Conservation (phyloP, 176 grass and related monocot genomes). For the Phragmites australis region DNA sequence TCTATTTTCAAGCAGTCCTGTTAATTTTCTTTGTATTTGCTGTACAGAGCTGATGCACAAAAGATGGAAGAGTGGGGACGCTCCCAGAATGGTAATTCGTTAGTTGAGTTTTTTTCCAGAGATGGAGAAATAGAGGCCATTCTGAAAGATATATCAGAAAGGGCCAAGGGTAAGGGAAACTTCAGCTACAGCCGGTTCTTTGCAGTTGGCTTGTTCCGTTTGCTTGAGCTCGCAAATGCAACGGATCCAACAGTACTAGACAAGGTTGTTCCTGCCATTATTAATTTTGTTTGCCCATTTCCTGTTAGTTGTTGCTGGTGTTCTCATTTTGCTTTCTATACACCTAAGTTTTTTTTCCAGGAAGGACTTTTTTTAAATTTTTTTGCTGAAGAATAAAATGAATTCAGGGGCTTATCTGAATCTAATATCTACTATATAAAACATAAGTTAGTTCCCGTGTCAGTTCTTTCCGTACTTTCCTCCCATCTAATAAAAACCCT, state of each 20-base stretch:
- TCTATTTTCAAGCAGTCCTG: conserved; percentile 14
- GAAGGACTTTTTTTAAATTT: neutral
- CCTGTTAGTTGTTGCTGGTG: neutral
- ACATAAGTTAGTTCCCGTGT: too few species aligned
- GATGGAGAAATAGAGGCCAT: conserved; percentile 82
- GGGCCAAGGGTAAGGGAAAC: conserved; percentile 78
- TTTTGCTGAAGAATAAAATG: neutral
- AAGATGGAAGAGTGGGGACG: conserved; percentile 93
- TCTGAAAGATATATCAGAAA: conserved; percentile 91
- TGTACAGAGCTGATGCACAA: conserved; percentile 60
- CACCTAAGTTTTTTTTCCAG: neutral
- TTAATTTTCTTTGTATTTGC: conserved; percentile 35
- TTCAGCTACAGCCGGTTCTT: conserved; percentile 98
- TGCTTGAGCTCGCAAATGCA: conserved; percentile 95
- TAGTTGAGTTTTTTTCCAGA: conserved; percentile 80
- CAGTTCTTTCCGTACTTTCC: too few species aligned
- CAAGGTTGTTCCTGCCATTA: conserved; percentile 67
- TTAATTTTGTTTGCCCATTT: conserved; percentile 18
- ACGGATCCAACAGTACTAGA: conserved; percentile 87
- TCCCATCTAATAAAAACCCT: too few species aligned
- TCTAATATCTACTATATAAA: too few species aligned
- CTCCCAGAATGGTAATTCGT: conserved; percentile 67
- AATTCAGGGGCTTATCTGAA: neutral
- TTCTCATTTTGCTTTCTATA: conserved; percentile 22
- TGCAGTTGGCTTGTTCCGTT: conserved; percentile 92